Evolutionary conservation across 2,329 filamentous ascomycete species (phyloP), one percentile per base, ranked within the genome.

Genomic region (Alternaria sp.): DNA sequence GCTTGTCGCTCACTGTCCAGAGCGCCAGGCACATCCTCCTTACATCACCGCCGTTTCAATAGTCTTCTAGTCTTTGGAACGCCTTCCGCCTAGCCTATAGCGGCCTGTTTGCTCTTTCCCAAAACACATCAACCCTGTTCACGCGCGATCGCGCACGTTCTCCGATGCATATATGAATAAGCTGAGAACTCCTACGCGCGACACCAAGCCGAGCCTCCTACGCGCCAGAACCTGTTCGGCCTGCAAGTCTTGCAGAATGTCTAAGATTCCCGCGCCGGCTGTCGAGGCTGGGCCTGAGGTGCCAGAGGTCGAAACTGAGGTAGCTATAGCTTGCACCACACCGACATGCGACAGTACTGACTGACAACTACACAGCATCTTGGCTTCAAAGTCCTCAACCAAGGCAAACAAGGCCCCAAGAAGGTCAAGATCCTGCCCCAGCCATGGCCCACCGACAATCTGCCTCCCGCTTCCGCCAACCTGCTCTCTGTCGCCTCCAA

Each of bases 401-500:
- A 70, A 49, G 73, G 73, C 45, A 81, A 97, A 45, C 88, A 90
- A 57, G 90, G 92, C 72, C 92, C 97, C 72, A 87, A 90, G 60
- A 97, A 94, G 80, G 81, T 98, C 69, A 91, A 90, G 76, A 82
- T 91, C 25, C 82, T 98, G 43, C 92, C 93, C 16, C 85, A 89
- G 20, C 84, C 90, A 75, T 98, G 94, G 94, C 87, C 91, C 41
- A 72, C 79, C 62, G 83, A 89, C 68, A 82, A 86, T 38, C 84
- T 92, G 25, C 94, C 95, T 32, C 84, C 90, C 3, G 84, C 92
- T 5, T 93, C 90, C 45, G 89, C 93, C 12, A 96, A 92, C 2
- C 89, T 99, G 38, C 84, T 99, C 63, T 91, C 90, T 74, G 86
- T 98, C 67, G 93, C 94, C 56, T 90, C 92, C 32, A 87, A 85